These are phyloP conservation scores for Davidsoniella virescens DNA, from an alignment of 2,329 filamentous ascomycete genomes.

Conservation along the genomic window DNA sequence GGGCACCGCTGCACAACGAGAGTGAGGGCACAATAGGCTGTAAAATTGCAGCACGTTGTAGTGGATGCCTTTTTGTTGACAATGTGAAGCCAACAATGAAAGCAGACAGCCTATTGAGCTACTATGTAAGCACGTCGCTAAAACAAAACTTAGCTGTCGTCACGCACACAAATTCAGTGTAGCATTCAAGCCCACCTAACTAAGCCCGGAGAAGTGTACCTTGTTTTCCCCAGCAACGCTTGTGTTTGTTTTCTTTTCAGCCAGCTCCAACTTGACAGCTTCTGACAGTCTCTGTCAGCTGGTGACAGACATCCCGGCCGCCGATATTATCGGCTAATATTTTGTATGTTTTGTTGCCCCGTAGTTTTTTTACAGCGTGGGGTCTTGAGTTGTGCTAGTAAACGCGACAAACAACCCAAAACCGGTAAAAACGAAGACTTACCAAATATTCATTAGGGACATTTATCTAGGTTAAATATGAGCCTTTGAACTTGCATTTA, in stretches of 20 bases:
- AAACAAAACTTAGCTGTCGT: not conserved
- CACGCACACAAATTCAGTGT: not conserved
- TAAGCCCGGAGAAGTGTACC: not conserved
- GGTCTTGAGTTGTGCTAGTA: too few species aligned
- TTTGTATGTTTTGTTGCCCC: not conserved
- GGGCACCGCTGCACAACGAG: too few species aligned
- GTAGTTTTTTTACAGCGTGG: too few species aligned
- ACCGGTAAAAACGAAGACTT: too few species aligned
- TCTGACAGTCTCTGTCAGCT: not conserved
- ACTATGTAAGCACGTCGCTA: not conserved
- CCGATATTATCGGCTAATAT: not conserved
- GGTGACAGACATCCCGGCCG: too few species aligned
- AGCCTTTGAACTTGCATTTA: too few species aligned
- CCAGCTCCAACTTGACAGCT: not conserved
- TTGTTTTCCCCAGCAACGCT: slow-evolving; percentile 13
- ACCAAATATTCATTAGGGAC: too few species aligned
- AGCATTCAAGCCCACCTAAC: not conserved
- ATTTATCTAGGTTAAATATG: too few species aligned
- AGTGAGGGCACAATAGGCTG: not conserved
- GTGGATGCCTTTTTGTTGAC: not conserved
- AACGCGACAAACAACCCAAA: too few species aligned
- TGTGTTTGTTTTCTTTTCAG: slow-evolving; percentile 20
- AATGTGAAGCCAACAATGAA: not conserved
- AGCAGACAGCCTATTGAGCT: not conserved
- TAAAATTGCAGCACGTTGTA: not conserved